These are phyloP conservation scores for Lactuca saligna DNA, from an alignment of 129 eudicot species.

Conservation along the genomic window DNA sequence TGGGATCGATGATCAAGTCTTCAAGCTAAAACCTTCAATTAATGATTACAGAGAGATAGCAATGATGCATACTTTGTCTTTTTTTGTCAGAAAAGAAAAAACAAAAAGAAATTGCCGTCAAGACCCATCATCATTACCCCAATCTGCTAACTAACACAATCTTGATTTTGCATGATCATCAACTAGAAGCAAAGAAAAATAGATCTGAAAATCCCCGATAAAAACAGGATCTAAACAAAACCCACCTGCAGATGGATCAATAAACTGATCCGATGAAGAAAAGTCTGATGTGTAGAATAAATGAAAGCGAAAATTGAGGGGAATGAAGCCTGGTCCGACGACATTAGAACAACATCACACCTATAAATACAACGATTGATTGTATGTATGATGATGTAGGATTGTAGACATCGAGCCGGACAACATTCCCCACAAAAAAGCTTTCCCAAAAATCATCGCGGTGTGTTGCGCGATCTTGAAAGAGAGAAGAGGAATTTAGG, in stretches of 20 bases:
- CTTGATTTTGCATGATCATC: not conserved
- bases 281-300: too few relatives aligned
- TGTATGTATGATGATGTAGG: not conserved
- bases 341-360: constrained; percentile 8
- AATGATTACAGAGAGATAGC: not conserved
- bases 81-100: constrained; percentile 9
- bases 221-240: constrained; percentile 4
- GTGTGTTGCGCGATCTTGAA: not conserved
- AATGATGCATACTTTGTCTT: constrained; percentile 8
- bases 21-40: not conserved
- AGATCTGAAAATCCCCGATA: not conserved
- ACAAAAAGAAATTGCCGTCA: constrained; percentile 6
- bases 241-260: not conserved
- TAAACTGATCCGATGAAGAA: not conserved
- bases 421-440: constrained; percentile 57
- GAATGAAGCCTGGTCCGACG: constrained; percentile 99
- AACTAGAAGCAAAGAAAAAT: not conserved
- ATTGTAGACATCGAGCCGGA: constrained; percentile 48
- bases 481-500: not conserved
- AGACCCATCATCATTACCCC: constrained; percentile 29
- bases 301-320: constrained; percentile 50
- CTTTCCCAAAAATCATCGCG: not conserved
- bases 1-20: not conserved
- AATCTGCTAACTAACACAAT: constrained; percentile 24
- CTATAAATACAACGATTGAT: not conserved